Evolutionary conservation across 169 alveolate genomes (phyloP), one percentile per base, ranked within the genome.

Genomic region (Plasmodium vivax): DNA sequence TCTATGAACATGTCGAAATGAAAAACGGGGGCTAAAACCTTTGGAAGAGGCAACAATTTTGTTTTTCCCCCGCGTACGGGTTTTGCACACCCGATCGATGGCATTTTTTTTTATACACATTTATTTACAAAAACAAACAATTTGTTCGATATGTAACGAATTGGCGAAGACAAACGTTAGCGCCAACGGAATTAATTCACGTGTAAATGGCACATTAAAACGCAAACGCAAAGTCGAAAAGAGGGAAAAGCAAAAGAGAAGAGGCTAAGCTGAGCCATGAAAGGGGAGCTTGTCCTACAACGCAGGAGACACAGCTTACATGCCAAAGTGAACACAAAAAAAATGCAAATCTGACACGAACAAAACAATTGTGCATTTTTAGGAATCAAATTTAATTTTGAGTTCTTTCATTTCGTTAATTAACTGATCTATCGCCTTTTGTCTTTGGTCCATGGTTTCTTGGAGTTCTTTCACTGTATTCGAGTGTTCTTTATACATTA

Each of bases 401-500:
- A 88, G 82, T 88, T 88, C 54, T 34, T 54, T 81, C 54, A 62
- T 79, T 88, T 88, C 90, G 72, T 47, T 80, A 88, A 88, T 88
- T 88, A 88, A 80, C 23, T 80, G 77, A 62, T 88, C 83, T 43
- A 79, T 88, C 72, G 82, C 43, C 54, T 88, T 79, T 80, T 88
- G 83, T 68, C 94, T 88, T 80, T 68, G 72, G 34, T 73, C 51
- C 94, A 88, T 80, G 34, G 73, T 88, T 54, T 71, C 90, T 88
- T 74, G 91, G 73, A 88, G 91, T 27, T 88, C 94, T 32, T 88
- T 88, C 90, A 88, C 62, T 1, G 82, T 58, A 58, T 88, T 77
- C 45, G 51, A 56, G 82, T 88, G 94, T 80, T 88, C 94, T 88
- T 88, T 88, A 88, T 88, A 79, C 94, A 88, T 88, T 79, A 88